Evolutionary conservation across 257 asterid species (phyloP), one percentile per base, ranked within the genome.

Genomic region (Echium plantagineum): DNA sequence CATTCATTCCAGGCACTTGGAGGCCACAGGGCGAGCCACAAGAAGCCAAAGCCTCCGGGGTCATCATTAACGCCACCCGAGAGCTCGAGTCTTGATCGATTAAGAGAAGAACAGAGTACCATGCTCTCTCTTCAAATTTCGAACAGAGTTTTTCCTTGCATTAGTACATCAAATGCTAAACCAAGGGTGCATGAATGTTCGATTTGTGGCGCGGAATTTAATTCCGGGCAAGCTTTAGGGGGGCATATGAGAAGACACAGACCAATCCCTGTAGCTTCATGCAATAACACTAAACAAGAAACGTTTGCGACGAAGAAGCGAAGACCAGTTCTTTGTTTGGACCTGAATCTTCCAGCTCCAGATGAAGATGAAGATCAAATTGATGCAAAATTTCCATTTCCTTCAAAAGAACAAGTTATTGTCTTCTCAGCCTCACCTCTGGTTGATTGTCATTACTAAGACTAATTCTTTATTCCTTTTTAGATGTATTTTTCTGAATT

Each of bases 171-270:
- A n/a, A 65, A 6, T 28, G 68, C 26, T 13, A 75, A 73, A 58
- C 32, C 74, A 48, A 78, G 86, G 85, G 84, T 80, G 61, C 98
- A 90, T 46, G 93, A 80, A 60, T 90, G 98, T 68, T 79, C 95
- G 20, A 77, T 87, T 9, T 90, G 98, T 57, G 88, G 98, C 0
- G 94, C 95, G 3, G 95, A 80, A 9, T 90, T 90, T 60, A 78
- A 57, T 17, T 90, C 96, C 6, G 98, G 98, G 1, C 98, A 90
- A 73, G 98, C 98, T 19, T 59, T 87, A 31, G 98, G 98, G 15
- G 96, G 98, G 17, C 98, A 90, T 73, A 90, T 90, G 98, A 78
- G 98, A 81, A 80, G 96, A 74, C 98, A 90, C 67, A 76, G 95
- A 49, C 86, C 97, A 35, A 65, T 80, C 17, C 79, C 79, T 35